Conservation (phyloP, 805 yeast genomes). For the Saturnispora bothae region DNA sequence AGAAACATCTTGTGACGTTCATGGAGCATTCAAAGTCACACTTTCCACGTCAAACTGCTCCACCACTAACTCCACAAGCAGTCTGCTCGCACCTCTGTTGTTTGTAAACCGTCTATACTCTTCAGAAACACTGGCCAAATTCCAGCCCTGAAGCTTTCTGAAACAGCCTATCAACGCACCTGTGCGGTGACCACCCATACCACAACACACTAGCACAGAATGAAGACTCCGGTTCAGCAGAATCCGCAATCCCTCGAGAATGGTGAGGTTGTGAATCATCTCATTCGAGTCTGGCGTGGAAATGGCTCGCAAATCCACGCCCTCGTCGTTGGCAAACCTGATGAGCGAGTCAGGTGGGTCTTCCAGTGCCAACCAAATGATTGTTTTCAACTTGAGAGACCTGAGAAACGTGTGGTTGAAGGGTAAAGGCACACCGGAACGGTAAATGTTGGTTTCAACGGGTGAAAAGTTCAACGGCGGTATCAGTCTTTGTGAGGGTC, state of each 20-base stretch:
- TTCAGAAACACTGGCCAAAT: slow-evolving; percentile 82
- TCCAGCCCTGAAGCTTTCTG: slow-evolving; percentile 94
- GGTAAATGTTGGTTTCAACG: slow-evolving; percentile 74
- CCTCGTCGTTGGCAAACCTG: slow-evolving; percentile 65
- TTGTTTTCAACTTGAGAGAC: slow-evolving; percentile 63
- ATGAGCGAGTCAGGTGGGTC: slow-evolving; percentile 87
- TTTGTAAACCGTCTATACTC: slow-evolving; percentile 94
- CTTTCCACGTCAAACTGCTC: slow-evolving; percentile 52
- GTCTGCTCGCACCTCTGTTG: slow-evolving; percentile 72
- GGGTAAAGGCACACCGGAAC: slow-evolving; percentile 94
- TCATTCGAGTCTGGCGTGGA: slow-evolving; percentile 29
- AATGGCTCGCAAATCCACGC: slow-evolving; percentile 56
- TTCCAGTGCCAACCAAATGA: slow-evolving; percentile 91
- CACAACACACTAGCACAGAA: slow-evolving; percentile 88
- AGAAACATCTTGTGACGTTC: too few species aligned
- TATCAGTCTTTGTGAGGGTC: slow-evolving; percentile 39
- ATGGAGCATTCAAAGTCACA: too few species aligned
- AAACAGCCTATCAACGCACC: slow-evolving; percentile 95
- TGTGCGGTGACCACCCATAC: slow-evolving; percentile 97
- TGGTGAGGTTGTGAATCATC: neutral
- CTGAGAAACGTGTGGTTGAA: slow-evolving; percentile 79
- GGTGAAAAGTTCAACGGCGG: slow-evolving; percentile 96
- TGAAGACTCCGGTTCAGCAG: slow-evolving; percentile 68
- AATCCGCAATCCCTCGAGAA: slow-evolving; percentile 51
- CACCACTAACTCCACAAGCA: slow-evolving; percentile 79